Evolutionary conservation across 805 yeast species (phyloP), one percentile per base, ranked within the genome.

Genomic region (Ogataea ramenticola): DNA sequence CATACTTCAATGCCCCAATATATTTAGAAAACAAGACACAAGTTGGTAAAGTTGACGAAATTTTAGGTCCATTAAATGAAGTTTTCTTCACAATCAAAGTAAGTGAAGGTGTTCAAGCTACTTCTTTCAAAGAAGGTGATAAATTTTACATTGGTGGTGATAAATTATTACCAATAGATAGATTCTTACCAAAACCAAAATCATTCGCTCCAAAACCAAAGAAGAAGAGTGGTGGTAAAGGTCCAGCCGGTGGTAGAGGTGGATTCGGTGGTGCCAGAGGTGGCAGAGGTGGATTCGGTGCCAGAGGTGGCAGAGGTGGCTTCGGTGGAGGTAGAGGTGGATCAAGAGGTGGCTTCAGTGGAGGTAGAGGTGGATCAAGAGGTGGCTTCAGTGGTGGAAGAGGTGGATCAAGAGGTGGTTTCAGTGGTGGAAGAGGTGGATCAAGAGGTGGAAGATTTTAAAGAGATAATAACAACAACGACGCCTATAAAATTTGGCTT

Each of bases 1-100:
- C 99, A 59, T 93, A 91, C 67, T 93, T 93, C 78, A 93, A 93
- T 70, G 99, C 99, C 24, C 99, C 99, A 63, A 90, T 93, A 57
- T 93, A 84, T 66, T 76, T 93, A 55, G 98, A 93, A 65, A 91
- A 93, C 75, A 93, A 93, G 68, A 84, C 96, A 22, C 93, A 85
- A 62, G 82, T 93, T 40, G 99, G 99, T 58, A 93, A 93, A 67
- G 96, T 93, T 46, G 99, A 93, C 65, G 99, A 93, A 74, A 93
- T 93, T 50, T 76, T 93, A 54, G 99, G 99, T 42, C 98, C 99
- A 40, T 70, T 93, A 63, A 93, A 93, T 64, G 99, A 93, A 69
- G 97, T 93, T n/a, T 91, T 77, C 64, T 93, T 93, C 77, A 93
- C 99, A 33, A 82, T 93, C 56, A 93, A 93, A 70, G 93, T 97